phyloP scores from a whole-genome alignment of 306 rosid genomes.

The Trichosanthes truncata region DNA sequence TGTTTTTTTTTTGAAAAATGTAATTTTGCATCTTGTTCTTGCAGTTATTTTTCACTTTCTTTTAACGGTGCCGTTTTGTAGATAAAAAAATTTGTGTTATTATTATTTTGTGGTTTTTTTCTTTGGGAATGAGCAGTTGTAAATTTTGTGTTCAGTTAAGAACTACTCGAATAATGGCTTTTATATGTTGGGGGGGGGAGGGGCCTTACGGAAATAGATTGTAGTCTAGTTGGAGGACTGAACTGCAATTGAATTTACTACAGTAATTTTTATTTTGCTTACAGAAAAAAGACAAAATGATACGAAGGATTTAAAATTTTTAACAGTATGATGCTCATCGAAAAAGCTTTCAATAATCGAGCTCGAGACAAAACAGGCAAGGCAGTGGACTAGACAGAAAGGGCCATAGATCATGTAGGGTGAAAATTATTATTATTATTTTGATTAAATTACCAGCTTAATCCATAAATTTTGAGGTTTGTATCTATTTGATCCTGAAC shows the following conservation, averaged over 20 bases:
- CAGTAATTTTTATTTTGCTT: background rate
- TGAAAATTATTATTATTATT: background rate
- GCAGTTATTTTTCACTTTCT: conserved; percentile 1
- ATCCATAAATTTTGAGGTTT: no score
- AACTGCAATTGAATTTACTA: background rate
- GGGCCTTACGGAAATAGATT: background rate
- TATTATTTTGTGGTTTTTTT: background rate
- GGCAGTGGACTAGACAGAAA: background rate
- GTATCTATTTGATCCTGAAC: no score
- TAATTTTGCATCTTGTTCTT: conserved; percentile 2
- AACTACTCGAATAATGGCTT: background rate
- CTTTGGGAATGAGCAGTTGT: conserved; percentile 12
- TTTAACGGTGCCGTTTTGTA: conserved; percentile 21
- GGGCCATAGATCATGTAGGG: background rate
- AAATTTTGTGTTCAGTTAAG: conserved; percentile 12
- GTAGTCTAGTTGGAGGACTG: background rate
- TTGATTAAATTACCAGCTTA: no score
- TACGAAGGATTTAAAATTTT: background rate
- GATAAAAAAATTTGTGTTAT: conserved; percentile 12
- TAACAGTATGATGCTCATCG: background rate
- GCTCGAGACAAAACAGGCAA: background rate
- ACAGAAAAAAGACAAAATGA: background rate
- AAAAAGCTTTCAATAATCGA: background rate
- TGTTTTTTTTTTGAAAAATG: no score
- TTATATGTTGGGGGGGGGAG: no score